Evolutionary conservation across 805 yeast species (phyloP).

Genomic region (Myxozyma vanderwaltii): DNA sequence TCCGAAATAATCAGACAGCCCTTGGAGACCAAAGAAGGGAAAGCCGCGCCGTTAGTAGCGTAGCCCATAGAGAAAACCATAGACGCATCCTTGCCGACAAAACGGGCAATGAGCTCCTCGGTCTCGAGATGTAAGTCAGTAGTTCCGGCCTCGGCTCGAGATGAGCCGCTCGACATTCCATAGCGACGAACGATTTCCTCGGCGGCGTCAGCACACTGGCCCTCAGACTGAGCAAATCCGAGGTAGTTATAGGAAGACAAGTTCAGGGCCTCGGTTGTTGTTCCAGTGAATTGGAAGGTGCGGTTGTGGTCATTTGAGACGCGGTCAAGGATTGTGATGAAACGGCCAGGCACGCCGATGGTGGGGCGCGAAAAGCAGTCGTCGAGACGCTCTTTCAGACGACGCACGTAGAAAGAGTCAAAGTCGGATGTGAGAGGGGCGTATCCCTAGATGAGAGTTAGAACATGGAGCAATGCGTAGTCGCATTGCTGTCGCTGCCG

Average conservation of each 20-base stretch:
- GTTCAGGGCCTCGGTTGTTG: slow-evolving; percentile 75
- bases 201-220: slow-evolving; percentile 83
- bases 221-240: slow-evolving; percentile 95
- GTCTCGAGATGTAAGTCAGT: slow-evolving; percentile 71
- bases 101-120: slow-evolving; percentile 76
- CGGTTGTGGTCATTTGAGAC: slow-evolving; percentile 63
- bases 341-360: slow-evolving; percentile 97
- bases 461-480: no score
- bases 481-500: no score
- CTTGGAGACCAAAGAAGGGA: slow-evolving; percentile 78
- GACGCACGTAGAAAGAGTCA: slow-evolving; percentile 89
- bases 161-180: slow-evolving; percentile 79
- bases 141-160: slow-evolving; percentile 75
- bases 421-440: slow-evolving; percentile 96
- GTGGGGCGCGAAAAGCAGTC: slow-evolving; percentile 96
- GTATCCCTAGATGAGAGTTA: slow-evolving; percentile 53
- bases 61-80: slow-evolving; percentile 91
- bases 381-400: slow-evolving; percentile 85
- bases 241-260: slow-evolving; percentile 89
- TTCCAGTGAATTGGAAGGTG: slow-evolving; percentile 73
- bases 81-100: slow-evolving; percentile 88
- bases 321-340: slow-evolving; percentile 78
- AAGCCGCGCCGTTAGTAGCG: slow-evolving; percentile 89
- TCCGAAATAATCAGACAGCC: slow-evolving; percentile 91
- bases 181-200: slow-evolving; percentile 61